These are phyloP conservation scores for Cystofilobasidium ferigula DNA, from an alignment of 768 basidiomycete genomes.

Conservation along the genomic window DNA sequence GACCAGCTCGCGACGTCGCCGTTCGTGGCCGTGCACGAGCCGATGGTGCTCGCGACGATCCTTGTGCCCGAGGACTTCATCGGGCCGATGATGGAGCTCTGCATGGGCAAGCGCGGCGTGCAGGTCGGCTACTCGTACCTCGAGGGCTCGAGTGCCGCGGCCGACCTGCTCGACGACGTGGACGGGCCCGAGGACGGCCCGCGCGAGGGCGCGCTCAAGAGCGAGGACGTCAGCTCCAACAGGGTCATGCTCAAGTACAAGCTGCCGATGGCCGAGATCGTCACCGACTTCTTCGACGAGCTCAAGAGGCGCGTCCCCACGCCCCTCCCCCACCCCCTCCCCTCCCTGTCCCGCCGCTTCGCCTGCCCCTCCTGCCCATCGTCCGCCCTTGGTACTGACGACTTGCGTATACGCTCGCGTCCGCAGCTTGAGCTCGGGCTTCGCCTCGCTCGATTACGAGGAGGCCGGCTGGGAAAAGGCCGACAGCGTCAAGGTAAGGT, in stretches of 20 bases:
- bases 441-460: slow-evolving; percentile 59
- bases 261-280: slow-evolving; percentile 56
- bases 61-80: slow-evolving; percentile 92
- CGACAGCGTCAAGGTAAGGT: slow-evolving; percentile 78
- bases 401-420: no score
- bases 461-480: slow-evolving; percentile 77
- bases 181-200: background rate
- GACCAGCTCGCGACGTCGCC: slow-evolving; percentile 55
- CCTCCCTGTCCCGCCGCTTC: background rate
- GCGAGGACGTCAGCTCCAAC: slow-evolving; percentile 2
- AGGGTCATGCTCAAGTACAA: slow-evolving; percentile 21
- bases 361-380: no score
- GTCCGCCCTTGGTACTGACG: background rate
- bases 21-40: slow-evolving; percentile 74
- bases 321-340: slow-evolving; percentile 46
- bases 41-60: slow-evolving; percentile 83
- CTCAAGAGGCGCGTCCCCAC: slow-evolving; percentile 89
- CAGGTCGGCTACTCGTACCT: slow-evolving; percentile 74
- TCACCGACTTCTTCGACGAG: slow-evolving; percentile 88
- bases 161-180: background rate
- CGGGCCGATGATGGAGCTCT: slow-evolving; percentile 89
- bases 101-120: slow-evolving; percentile 70
- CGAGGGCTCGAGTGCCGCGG: slow-evolving; percentile 40
- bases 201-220: background rate
- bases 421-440: slow-evolving; percentile 18